Percentiles rank a stretch among this genome's conserved stretches.
Evolutionary conservation across 73 alveolate genomes (phyloP).

Genomic region (Effrenium voratum): DNA sequence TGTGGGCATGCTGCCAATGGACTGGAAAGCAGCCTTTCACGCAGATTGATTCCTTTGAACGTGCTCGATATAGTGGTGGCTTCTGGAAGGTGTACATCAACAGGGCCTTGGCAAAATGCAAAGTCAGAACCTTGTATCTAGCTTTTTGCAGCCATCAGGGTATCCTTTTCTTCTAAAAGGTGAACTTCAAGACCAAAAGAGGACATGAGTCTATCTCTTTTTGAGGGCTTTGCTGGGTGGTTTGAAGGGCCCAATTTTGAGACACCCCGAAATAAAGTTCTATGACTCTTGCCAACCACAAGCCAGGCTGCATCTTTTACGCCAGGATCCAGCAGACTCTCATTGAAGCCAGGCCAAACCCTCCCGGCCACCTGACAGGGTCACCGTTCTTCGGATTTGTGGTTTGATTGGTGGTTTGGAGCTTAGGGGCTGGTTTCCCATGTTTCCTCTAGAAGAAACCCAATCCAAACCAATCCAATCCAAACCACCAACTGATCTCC

Average conservation of each 20-base stretch:
- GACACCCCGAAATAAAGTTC: no score
- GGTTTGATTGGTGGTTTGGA: no score
- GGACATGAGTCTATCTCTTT: no score
- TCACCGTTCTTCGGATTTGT: no score
- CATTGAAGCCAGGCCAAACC: slow-evolving; percentile 43
- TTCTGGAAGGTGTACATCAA: neutral
- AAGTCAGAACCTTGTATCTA: no score
- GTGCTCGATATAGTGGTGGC: neutral
- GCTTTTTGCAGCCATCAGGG: no score
- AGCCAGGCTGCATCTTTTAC: slow-evolving; percentile 1
- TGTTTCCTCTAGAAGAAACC: neutral
- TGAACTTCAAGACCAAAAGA: no score
- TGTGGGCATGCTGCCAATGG: slow-evolving; percentile 23
- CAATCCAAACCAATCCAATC: neutral
- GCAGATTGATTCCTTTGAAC: neutral
- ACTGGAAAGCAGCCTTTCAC: slow-evolving; percentile 41
- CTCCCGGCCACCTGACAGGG: slow-evolving; percentile 9
- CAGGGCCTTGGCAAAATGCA: neutral
- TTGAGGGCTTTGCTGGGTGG: no score
- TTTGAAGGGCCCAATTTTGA: no score
- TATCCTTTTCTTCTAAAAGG: no score
- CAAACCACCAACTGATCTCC: neutral
- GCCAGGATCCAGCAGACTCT: neutral
- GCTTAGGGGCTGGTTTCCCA: neutral
- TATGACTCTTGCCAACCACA: neutral